phyloP scores from a whole-genome alignment of 2,329 filamentous ascomycete genomes.

The Ceratocystis alfenasii region DNA sequence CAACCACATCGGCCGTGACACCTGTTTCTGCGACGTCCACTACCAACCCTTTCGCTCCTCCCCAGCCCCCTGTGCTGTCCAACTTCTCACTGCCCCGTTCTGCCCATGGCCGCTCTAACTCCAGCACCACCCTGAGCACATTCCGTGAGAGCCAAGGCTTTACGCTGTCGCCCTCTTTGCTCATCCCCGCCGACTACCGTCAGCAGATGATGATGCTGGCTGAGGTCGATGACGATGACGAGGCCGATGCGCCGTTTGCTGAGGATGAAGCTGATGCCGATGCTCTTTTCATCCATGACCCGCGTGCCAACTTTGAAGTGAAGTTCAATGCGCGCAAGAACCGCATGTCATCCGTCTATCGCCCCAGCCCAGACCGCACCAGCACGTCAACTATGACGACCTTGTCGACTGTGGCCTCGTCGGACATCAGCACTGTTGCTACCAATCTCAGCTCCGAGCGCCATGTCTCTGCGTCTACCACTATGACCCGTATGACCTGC shows the following conservation, averaged over 20 bases:
- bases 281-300: conserved; percentile 24
- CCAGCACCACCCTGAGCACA: conserved; percentile 36
- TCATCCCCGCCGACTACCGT: conserved; percentile 48
- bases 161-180: conserved; percentile 47
- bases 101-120: conserved; percentile 34
- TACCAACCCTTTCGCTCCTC: conserved; percentile 38
- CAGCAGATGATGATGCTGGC: conserved; percentile 23
- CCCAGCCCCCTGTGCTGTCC: conserved; percentile 29
- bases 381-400: conserved; percentile 43
- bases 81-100: conserved; percentile 43
- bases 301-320: conserved; percentile 18
- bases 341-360: conserved; percentile 26
- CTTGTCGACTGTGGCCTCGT: conserved; percentile 28
- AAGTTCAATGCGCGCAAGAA: conserved; percentile 22
- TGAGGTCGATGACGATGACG: conserved; percentile 21
- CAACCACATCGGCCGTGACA: conserved; percentile 25
- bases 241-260: conserved; percentile 20
- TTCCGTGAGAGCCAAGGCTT: conserved; percentile 50
- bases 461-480: conserved; percentile 40
- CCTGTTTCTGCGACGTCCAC: background rate
- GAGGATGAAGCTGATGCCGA: conserved; percentile 22
- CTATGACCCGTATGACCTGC: conserved; percentile 42
- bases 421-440: conserved; percentile 27
- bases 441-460: conserved; percentile 41
- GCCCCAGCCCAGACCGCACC: conserved; percentile 35